Conservation (phyloP, 345 rosid genomes). For the Populus tremula region DNA sequence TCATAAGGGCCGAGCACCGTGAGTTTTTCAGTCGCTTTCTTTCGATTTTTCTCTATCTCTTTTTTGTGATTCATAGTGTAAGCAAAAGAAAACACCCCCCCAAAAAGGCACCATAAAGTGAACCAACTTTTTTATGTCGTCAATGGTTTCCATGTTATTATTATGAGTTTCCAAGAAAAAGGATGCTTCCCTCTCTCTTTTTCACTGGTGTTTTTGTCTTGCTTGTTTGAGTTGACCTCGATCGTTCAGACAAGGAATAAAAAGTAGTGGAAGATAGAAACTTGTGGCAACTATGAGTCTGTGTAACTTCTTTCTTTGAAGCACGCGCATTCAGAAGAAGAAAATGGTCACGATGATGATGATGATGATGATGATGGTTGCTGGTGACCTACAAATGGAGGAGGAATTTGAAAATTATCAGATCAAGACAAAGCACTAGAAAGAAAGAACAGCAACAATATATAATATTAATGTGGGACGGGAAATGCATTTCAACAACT, state of each 20-base stretch:
- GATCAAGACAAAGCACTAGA: background rate
- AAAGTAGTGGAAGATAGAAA: background rate
- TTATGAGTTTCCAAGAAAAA: constrained; percentile 1
- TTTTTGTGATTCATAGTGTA: background rate
- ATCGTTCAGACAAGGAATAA: background rate
- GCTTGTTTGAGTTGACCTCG: constrained; percentile 20
- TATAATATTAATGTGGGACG: background rate
- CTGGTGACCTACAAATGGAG: constrained; percentile 27
- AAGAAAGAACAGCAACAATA: background rate
- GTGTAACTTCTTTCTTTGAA: constrained; percentile 6
- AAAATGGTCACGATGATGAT: constrained; percentile 8
- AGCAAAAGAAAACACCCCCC: background rate
- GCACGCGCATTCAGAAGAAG: constrained; percentile 40
- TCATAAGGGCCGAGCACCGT: background rate
- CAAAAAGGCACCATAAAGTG: constrained; percentile 16
- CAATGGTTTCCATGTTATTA: background rate
- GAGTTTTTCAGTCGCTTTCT: background rate
- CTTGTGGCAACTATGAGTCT: background rate
- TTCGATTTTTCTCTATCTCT: background rate
- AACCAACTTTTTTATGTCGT: constrained; percentile 16
- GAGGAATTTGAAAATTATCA: background rate
- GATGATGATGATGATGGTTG: constrained; percentile 14
- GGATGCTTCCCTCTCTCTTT: background rate
- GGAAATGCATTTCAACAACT: background rate
- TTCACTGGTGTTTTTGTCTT: background rate